Base-by-base conservation (phyloP, 805 yeast species). In the Limtongia smithiae region DNA sequence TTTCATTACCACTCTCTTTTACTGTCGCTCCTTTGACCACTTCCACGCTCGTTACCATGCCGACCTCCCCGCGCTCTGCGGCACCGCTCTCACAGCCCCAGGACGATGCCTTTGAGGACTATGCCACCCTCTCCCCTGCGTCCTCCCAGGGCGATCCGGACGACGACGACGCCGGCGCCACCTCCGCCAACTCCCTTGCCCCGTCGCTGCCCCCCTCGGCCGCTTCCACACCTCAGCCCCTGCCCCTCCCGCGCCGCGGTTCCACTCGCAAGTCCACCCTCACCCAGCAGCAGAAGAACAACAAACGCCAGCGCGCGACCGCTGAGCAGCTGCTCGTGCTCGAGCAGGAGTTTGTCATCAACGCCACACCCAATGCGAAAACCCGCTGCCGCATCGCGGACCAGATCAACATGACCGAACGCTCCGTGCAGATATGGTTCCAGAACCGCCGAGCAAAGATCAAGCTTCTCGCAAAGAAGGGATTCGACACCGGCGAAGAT, bases 401-500 rank as follows among this genome's bases (percentile, higher is more conserved):
- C 1, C 74, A 75, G 52, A 85, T 94, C 1, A 85, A 83, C 17
- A 82, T 89, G 87, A 79, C 89, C 12, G 96, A 89, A 60, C 77
- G 93, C 54, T 86, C 90, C 12, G 95, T 89, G 2, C 75, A 95
- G 47, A 89, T 89, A 37, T 89, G 96, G 96, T 89, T 89, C 62
- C 97, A 89, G 64, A 89, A 89, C n/a, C 33, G 56, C 50, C 55
- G 58, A 14, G 58, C 58, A 27, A 54, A 54, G 36, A 46, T 54
- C n/a, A 54, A 54, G 35, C 44, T 54, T 6, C 15, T 54, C 14
- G 57, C 57, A 1, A 54, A 52, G 41, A 51, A 52, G 24, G 52
- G 54, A 2, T 48, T 52, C 32, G 58, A 54, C 37, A 47, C 48
- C 18, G 58, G 57, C n/a, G 57, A 48, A 17, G 58, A 54, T 15